These are phyloP conservation scores for Phylloporus arenicola DNA, from an alignment of 768 basidiomycete genomes.

Conservation along the genomic window DNA sequence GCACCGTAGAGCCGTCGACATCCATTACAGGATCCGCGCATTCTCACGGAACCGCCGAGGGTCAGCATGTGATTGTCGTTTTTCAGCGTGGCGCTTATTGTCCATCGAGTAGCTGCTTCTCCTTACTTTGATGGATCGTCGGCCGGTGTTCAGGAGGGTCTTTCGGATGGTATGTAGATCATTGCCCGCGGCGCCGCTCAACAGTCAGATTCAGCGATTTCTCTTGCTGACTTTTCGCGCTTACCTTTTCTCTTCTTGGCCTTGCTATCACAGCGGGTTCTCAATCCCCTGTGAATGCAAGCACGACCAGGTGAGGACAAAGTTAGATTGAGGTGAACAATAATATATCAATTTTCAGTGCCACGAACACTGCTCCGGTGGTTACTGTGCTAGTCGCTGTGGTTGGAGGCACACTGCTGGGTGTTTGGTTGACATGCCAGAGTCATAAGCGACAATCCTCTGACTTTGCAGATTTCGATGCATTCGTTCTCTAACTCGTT, in stretches of 20 bases:
- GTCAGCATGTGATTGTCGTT: background rate
- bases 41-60: slow-evolving; percentile 16
- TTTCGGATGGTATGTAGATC: slow-evolving; percentile 10
- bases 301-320: slow-evolving; percentile 12
- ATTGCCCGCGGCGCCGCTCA: background rate
- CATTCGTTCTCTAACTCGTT: too few relatives aligned
- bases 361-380: slow-evolving; percentile 19
- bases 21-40: slow-evolving; percentile 32
- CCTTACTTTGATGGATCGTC: slow-evolving; percentile 15
- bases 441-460: background rate
- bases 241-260: slow-evolving; percentile 25
- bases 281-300: slow-evolving; percentile 42
- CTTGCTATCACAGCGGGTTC: slow-evolving; percentile 55
- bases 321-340: background rate
- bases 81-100: background rate
- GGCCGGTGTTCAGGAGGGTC: slow-evolving; percentile 4
- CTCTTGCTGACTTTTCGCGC: background rate
- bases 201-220: background rate
- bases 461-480: too few relatives aligned
- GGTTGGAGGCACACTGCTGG: slow-evolving; percentile 30
- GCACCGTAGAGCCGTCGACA: too few relatives aligned
- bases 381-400: slow-evolving; percentile 27
- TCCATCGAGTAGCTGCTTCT: slow-evolving; percentile 8
- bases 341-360: slow-evolving; percentile 4
- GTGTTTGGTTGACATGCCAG: slow-evolving; percentile 37